Base-by-base conservation (phyloP, 306 rosid genomes). In the Heteromeles arbutifolia region DNA sequence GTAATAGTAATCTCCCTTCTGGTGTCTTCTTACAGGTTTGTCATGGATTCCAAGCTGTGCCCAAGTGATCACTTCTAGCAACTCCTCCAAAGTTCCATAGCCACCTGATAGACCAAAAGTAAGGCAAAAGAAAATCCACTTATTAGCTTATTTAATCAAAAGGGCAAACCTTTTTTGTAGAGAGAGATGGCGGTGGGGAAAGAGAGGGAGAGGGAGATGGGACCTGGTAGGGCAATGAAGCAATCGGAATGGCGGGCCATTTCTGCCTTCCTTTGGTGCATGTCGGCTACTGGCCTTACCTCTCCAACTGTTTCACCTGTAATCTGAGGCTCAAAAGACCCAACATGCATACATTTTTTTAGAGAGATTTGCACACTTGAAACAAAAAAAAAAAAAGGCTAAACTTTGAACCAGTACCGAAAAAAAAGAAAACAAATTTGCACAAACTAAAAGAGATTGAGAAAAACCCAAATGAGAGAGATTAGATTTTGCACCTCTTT, bases 241-340 rank as follows among this genome's bases (percentile, higher is more conserved):
- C 87, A 83, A 85, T 88, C 91, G 48, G 91, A 83, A 76, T 83
- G 88, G 80, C 88, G 89, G 68, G 91, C 91, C 91, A 88, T 88
- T 82, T 85, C 89, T n/a, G 91, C 91, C 63, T 88, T 88, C 52
- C 89, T 79, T 82, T 88, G 85, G 75, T 88, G 92, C 92, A 88
- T 88, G 83, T 79, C 88, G 31, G 88, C 86, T 62, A 88, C 89
- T 43, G 87, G 77, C 78, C 72, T 83, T 18, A 85, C 86, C 65
- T 85, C 89, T 18, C 91, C 89, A 54, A 85, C 83, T 18, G 91
- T 87, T 78, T 87, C 91, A 15, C 91, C 91, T 12, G 89, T 85
- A 65, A 85, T 64, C 92, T n/a, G 76, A 56, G 11, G 66, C 67
- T 73, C 79, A 78, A 73, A 61, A 69, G 8, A 17, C 11, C 19